These are phyloP conservation scores for Albatrellus sp. DNA, from an alignment of 1,284 basidiomycete species.

Conservation along the genomic window DNA sequence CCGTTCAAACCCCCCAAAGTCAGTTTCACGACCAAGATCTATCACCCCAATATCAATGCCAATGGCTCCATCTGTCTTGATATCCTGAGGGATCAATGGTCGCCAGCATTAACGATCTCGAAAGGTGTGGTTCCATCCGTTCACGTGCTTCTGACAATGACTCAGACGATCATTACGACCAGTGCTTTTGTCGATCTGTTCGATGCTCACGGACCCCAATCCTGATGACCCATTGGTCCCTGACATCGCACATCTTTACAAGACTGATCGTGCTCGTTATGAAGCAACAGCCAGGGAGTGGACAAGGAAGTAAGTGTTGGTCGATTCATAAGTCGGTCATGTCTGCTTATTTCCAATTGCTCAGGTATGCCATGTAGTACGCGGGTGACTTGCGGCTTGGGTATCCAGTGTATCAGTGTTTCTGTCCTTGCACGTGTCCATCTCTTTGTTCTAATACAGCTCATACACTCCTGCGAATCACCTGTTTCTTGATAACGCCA, in stretches of 20 bases:
- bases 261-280: slow-evolving; percentile 88
- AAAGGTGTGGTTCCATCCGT: slow-evolving; percentile 54
- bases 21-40: slow-evolving; percentile 97
- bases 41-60: slow-evolving; percentile 95
- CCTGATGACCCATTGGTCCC: slow-evolving; percentile 87
- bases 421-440: slow-evolving; percentile 7
- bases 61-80: slow-evolving; percentile 98
- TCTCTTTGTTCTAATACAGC: slow-evolving; percentile 10
- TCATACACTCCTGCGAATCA: slow-evolving; percentile 1
- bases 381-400: slow-evolving; percentile 3
- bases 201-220: slow-evolving; percentile 95
- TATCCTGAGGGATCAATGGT: slow-evolving; percentile 96
- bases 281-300: slow-evolving; percentile 94
- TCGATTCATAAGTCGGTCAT: background rate
- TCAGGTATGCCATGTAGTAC: slow-evolving; percentile 47
- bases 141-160: background rate
- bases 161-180: background rate
- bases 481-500: background rate
- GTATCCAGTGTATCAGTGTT: slow-evolving; percentile 12
- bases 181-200: slow-evolving; percentile 92
- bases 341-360: slow-evolving; percentile 2
- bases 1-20: slow-evolving; percentile 99
- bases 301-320: slow-evolving; percentile 78
- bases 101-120: slow-evolving; percentile 95
- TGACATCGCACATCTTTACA: slow-evolving; percentile 83